phyloP scores from a whole-genome alignment of 2,329 filamentous ascomycete genomes.

The Hypoxylon sp. region DNA sequence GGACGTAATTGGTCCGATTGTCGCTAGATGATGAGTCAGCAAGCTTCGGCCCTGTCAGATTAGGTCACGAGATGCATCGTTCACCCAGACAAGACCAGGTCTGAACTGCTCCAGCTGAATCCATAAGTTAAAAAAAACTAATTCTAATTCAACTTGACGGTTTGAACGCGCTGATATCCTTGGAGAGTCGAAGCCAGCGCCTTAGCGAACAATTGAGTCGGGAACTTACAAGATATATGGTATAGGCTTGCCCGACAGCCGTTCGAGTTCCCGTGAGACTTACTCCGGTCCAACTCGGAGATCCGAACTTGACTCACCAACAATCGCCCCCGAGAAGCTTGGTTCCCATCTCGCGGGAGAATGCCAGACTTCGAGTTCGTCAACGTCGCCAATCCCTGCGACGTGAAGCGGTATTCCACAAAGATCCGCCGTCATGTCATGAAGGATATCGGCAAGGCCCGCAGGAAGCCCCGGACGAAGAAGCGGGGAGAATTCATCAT shows the following conservation, averaged over 20 bases:
- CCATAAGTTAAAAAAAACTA: background rate
- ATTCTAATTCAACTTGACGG: background rate
- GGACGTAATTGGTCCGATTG: constrained; percentile 1
- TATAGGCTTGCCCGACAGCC: background rate
- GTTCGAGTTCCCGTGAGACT: background rate
- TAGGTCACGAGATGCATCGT: background rate
- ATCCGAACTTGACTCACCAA: background rate
- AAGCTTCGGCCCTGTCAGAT: background rate
- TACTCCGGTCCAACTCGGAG: background rate
- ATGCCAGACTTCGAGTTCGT: constrained; percentile 50
- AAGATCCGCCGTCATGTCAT: constrained; percentile 51
- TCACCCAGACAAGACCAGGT: background rate
- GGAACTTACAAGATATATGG: background rate
- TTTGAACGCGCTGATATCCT: background rate
- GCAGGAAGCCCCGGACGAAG: constrained; percentile 44
- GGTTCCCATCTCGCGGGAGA: background rate
- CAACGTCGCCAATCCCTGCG: constrained; percentile 44
- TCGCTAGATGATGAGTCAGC: constrained; percentile 6
- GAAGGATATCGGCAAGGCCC: constrained; percentile 50
- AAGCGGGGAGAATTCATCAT: constrained; percentile 29
- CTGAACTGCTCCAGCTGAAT: background rate
- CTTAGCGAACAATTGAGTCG: background rate
- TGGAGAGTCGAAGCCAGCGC: background rate
- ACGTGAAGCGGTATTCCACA: constrained; percentile 48
- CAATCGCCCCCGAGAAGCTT: background rate